These are phyloP conservation scores for Chlorophyllum brunneum DNA, from an alignment of 768 basidiomycete genomes.

Conservation along the genomic window DNA sequence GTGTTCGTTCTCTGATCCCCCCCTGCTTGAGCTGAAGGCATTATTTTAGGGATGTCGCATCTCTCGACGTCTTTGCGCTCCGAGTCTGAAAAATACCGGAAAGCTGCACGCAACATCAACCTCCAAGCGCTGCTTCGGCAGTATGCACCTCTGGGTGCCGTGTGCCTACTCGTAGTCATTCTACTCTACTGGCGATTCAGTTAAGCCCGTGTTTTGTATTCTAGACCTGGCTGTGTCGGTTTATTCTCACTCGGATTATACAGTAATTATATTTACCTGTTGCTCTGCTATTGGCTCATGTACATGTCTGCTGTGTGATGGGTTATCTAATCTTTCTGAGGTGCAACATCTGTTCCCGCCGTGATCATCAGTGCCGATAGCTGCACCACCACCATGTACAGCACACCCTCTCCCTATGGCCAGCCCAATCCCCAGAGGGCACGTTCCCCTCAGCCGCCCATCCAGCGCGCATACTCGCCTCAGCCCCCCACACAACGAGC, in stretches of 20 bases:
- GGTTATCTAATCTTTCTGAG: constrained; percentile 13
- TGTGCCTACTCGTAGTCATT: constrained; percentile 74
- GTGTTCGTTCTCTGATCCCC: constrained; percentile 25
- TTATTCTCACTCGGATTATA: constrained; percentile 8
- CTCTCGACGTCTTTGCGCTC: constrained; percentile 90
- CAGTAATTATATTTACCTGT: constrained; percentile 11
- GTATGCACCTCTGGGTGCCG: constrained; percentile 88
- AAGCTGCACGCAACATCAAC: constrained; percentile 93
- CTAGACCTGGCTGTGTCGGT: background rate
- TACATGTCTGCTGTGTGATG: background rate
- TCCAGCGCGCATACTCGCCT: constrained; percentile 16
- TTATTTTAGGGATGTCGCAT: constrained; percentile 84
- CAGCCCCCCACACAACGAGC: constrained; percentile 8
- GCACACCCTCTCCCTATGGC: constrained; percentile 19
- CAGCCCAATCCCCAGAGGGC: constrained; percentile 16
- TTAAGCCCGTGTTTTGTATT: constrained; percentile 19
- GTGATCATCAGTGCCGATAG: constrained; percentile 4
- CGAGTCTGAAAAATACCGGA: constrained; percentile 97
- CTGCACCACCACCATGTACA: constrained; percentile 18
- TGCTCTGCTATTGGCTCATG: constrained; percentile 8
- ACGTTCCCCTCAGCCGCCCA: background rate
- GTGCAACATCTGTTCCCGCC: background rate
- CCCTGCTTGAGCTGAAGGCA: background rate
- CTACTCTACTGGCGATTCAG: constrained; percentile 77
- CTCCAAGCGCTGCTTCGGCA: constrained; percentile 90